phyloP scores from a whole-genome alignment of 2,329 filamentous ascomycete species.

The Teratosphaeria zuluensis region DNA sequence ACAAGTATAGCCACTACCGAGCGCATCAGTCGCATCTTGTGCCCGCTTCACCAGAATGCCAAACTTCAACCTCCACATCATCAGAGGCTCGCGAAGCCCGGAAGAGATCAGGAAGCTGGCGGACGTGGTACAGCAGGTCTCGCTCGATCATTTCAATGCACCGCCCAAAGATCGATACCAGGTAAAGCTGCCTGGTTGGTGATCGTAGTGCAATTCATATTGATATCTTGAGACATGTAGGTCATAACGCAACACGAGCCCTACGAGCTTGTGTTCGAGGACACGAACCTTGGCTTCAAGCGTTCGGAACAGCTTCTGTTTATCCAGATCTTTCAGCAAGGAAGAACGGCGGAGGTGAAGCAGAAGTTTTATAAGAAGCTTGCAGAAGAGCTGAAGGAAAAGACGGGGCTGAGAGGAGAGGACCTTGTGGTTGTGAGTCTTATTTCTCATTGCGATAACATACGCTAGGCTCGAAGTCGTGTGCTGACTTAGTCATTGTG shows the following conservation, averaged over 20 bases:
- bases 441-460: no score
- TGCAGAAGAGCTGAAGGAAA: conserved; percentile 14
- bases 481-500: not conserved
- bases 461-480: no score
- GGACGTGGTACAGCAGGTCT: conserved; percentile 21
- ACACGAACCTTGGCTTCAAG: conserved; percentile 20
- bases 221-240: conserved; percentile 2
- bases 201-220: no score
- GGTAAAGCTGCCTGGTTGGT: conserved; percentile 2
- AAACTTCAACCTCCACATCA: conserved; percentile 24
- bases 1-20: not conserved
- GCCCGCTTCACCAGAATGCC: conserved; percentile 14
- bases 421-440: conserved; percentile 19
- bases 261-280: conserved; percentile 25
- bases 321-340: conserved; percentile 27
- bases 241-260: conserved; percentile 26
- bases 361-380: conserved; percentile 16
- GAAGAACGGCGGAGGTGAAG: conserved; percentile 19
- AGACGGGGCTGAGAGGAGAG: conserved; percentile 14
- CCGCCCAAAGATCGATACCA: conserved; percentile 23
- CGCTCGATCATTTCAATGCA: conserved; percentile 21
- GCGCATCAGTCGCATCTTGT: not conserved
- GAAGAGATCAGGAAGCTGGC: conserved; percentile 21
- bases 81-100: conserved; percentile 16
- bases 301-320: conserved; percentile 21